Conservation (phyloP, 257 asterid species). For the Nicotiana tomentosiformis region DNA sequence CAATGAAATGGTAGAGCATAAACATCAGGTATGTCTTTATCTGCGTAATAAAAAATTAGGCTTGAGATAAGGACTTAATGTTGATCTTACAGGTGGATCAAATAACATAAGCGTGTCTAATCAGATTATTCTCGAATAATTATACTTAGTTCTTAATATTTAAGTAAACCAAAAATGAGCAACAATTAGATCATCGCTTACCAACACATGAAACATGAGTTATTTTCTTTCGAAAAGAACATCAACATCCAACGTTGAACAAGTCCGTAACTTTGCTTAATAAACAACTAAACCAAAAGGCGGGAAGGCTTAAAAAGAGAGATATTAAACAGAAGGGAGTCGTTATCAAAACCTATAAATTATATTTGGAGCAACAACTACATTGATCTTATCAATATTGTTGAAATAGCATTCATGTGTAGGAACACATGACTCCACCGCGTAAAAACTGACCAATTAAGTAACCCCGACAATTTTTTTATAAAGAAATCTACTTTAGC, state of each 20-base stretch:
- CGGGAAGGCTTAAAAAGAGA: neutral
- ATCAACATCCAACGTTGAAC: neutral
- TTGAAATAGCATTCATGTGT: neutral
- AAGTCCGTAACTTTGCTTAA: neutral
- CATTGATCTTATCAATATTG: conserved; percentile 3
- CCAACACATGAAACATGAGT: neutral
- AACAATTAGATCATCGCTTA: neutral
- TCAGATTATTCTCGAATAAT: neutral
- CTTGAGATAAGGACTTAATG: neutral
- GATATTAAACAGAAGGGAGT: neutral
- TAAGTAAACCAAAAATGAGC: neutral
- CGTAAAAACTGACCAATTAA: neutral
- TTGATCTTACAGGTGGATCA: neutral
- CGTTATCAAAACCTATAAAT: neutral
- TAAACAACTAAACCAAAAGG: neutral
- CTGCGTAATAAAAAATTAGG: neutral
- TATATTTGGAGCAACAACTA: neutral
- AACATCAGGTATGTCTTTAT: neutral
- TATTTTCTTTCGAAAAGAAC: neutral
- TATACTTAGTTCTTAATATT: neutral
- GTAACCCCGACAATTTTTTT: neutral
- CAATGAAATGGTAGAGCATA: neutral
- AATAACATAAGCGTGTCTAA: too few species aligned
- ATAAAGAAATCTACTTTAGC: neutral
- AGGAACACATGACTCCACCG: neutral